Evolutionary conservation across 352 stramenopile genomes (phyloP).

Genomic region (Phytopythium oedochilum): DNA sequence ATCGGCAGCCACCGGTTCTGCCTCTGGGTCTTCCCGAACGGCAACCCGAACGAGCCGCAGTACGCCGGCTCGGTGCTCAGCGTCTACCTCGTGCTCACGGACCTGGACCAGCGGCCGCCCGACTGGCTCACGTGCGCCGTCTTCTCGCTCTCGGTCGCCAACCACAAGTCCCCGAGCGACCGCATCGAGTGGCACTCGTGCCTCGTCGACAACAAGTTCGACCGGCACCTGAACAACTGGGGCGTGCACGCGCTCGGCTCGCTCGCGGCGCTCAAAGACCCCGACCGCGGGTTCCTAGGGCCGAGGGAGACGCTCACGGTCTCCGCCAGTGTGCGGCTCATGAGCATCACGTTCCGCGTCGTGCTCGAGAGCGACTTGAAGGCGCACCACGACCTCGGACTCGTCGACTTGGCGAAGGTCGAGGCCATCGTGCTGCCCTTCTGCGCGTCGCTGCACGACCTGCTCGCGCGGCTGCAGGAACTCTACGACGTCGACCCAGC

Average conservation of each 20-base stretch:
- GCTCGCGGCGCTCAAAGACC: constrained; percentile 47
- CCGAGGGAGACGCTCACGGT: constrained; percentile 48
- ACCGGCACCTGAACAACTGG: constrained; percentile 73
- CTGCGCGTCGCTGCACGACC: constrained; percentile 54
- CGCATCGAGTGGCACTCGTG: constrained; percentile 79
- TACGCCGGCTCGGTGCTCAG: constrained; percentile 65
- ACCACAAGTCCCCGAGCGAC: constrained; percentile 33
- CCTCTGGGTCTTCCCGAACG: constrained; percentile 72
- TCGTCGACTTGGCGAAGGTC: constrained; percentile 43
- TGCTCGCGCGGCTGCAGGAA: constrained; percentile 34
- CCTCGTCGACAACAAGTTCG: constrained; percentile 80
- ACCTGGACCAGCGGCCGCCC: constrained; percentile 42
- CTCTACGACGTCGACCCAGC: constrained; percentile 24
- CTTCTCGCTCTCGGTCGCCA: constrained; percentile 66
- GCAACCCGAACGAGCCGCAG: constrained; percentile 74
- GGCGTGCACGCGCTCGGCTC: constrained; percentile 71
- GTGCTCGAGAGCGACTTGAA: constrained; percentile 52
- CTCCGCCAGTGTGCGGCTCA: constrained; percentile 60
- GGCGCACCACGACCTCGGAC: constrained; percentile 44
- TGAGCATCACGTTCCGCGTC: constrained; percentile 78
- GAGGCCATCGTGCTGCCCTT: constrained; percentile 59
- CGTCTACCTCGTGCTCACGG: constrained; percentile 78
- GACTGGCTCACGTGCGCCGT: constrained; percentile 78
- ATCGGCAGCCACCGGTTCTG: constrained; percentile 75
- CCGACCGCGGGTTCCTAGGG: constrained; percentile 43